Evolutionary conservation across 2,329 filamentous ascomycete genomes (phyloP), one percentile per base, ranked within the genome.

Genomic region (Verticillium tricorpus): DNA sequence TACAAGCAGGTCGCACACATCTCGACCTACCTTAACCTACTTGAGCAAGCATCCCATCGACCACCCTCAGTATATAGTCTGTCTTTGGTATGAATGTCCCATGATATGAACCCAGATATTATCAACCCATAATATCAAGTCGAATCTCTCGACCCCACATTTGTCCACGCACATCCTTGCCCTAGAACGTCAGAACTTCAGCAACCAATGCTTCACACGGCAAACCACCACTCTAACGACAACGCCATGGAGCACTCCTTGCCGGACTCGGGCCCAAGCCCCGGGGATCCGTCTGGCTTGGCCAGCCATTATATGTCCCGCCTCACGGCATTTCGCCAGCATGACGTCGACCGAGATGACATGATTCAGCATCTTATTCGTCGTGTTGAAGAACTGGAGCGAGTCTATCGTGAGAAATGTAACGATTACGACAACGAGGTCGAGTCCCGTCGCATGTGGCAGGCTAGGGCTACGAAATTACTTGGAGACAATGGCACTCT

Each of bases 381-480:
- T 55, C 61, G 59, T 15, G 58, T 55, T 17, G 50, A 59, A 25
- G 57, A 40, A 11, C 59, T 64, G 22, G 57, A 63, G 34, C 52
- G 35, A 7, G 34, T 25, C 4, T 64, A 63, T 39, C 52, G 60
- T 17, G 63, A 64, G 31, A 66, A 67, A 31, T 63, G 62, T 32
- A 61, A 66, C 28, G 67, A 68, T 39, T 66, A 65, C 61, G 58
- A 60, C 15, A 67, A 66, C 56, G 67, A 68, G 57, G 58, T 64
- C n/a, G 66, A 66, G 17, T 67, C 63, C 5, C 65, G 66, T 19
- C 63, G 65, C 5, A 64, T 64, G 61, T 68, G 66, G 65, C 65
- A 67, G 55, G 57, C 62, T 9, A 66, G 65, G 56, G 64, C 64
- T 25, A 58, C 34, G 22, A 60, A 37, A n/a, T n/a, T 58, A 11